Evolutionary conservation across 257 asterid species (phyloP), one percentile per base, ranked within the genome.

Genomic region (Solanum chilense): DNA sequence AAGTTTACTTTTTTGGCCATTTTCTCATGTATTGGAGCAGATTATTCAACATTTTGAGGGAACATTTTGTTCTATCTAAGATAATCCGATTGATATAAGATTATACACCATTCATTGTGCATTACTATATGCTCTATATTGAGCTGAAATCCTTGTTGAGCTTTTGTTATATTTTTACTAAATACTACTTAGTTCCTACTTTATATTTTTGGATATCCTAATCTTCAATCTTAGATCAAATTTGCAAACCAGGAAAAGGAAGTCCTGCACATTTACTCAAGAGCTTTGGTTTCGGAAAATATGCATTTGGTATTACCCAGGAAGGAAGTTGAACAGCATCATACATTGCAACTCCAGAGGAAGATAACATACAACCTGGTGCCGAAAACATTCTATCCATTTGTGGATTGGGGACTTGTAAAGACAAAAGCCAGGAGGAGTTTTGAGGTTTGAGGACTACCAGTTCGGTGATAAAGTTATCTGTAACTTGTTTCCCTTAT

Each of bases 391-490:
- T 93, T n/a, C 91, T 87, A 89, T 96, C 99, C 56, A 94, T 95
- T 84, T 93, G 98, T 37, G 96, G 94, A 91, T 94, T 95, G 95
- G 91, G 91, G 13, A 88, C 82, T 74, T 92, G 93, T 89, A 86
- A 91, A 90, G 93, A 92, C 25, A 94, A 94, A 90, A 93, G 92
- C 88, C 98, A 96, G 52, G 99, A 96, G 89, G 95, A 95, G 97
- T 47, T 47, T 47, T 47, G 56, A 47, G 20, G 2, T 47, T 47
- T 47, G 56, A 47, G 5, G 56, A 47, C 20, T 47, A 47, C 56
- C 56, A 13, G 20, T 47, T 47, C 1, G 5, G 93, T 69, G 94
- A 90, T 87, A 93, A 93, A 92, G 98, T 98, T 94, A 74, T 62
- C 80, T 62, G 74, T 87, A 82, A 87, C 39, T 42, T 58, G 12